Conservation (phyloP, 2,329 filamentous ascomycete genomes). For the Nannizzia gypsea region DNA sequence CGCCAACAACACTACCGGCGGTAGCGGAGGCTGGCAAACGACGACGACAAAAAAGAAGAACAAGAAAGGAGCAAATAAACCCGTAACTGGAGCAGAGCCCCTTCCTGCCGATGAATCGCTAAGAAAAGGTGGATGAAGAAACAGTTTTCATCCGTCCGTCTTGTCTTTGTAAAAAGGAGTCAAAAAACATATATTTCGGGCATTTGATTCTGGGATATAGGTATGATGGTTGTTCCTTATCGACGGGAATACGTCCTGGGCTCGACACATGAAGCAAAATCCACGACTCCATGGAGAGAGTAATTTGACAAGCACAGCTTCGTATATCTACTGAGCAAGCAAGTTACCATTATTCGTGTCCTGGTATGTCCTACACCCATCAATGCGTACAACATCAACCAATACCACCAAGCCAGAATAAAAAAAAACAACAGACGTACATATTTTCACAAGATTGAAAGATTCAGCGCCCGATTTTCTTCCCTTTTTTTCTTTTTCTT, state of each 20-base stretch:
- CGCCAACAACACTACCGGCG: constrained; percentile 11
- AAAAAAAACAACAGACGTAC: background rate
- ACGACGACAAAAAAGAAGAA: constrained; percentile 31
- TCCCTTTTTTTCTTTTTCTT: too few species aligned
- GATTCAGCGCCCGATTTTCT: background rate
- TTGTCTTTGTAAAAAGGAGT: background rate
- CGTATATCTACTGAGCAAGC: too few species aligned
- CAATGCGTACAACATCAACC: background rate
- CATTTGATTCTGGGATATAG: constrained; percentile 3
- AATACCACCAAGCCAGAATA: background rate
- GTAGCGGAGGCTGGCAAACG: constrained; percentile 32
- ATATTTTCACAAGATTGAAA: background rate
- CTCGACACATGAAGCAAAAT: too few species aligned
- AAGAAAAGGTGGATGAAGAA: constrained; percentile 35
- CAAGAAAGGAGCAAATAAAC: constrained; percentile 25
- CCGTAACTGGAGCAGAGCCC: constrained; percentile 25
- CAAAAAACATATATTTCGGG: background rate
- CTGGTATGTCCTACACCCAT: too few species aligned
- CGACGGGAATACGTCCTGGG: too few species aligned
- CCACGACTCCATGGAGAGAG: too few species aligned
- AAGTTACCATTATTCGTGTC: too few species aligned
- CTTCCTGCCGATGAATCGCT: constrained; percentile 33
- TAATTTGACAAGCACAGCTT: too few species aligned
- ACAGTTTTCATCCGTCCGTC: background rate
- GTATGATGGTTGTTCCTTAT: background rate